Conservation (phyloP, 192 early-diverging fungal genomes). For the Rhizophagus sp. region DNA sequence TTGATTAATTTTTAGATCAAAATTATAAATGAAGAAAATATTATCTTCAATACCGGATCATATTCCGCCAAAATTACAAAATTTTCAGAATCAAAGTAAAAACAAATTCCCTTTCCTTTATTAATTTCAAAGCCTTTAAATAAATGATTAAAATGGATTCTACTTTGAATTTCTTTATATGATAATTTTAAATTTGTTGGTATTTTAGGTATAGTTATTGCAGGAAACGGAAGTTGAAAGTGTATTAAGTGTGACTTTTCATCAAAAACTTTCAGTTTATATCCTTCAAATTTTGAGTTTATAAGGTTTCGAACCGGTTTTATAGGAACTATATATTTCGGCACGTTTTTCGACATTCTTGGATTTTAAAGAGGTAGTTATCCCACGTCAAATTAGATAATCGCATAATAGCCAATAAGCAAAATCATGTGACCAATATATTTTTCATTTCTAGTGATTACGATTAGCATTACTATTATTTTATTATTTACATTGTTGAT, state of each 20-base stretch:
- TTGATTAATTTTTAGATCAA: too few relatives aligned
- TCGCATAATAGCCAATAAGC: too few relatives aligned
- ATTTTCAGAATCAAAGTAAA: slow-evolving; percentile 43
- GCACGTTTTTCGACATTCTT: too few relatives aligned
- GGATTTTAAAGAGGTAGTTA: too few relatives aligned
- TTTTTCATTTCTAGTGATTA: too few relatives aligned
- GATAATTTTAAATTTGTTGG: slow-evolving; percentile 52
- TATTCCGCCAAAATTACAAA: slow-evolving; percentile 38
- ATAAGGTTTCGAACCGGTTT: slow-evolving; percentile 33
- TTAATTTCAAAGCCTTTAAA: slow-evolving; percentile 43
- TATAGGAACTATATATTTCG: neutral
- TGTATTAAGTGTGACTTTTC: slow-evolving; percentile 32
- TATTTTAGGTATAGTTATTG: slow-evolving; percentile 41
- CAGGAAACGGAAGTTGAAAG: slow-evolving; percentile 35
- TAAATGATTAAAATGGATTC: slow-evolving; percentile 69
- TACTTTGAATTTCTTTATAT: slow-evolving; percentile 62
- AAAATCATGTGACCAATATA: too few relatives aligned
- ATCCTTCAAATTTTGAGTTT: slow-evolving; percentile 72
- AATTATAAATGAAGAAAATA: neutral
- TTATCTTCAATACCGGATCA: slow-evolving; percentile 35
- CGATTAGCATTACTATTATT: too few relatives aligned
- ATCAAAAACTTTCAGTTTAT: slow-evolving; percentile 63
- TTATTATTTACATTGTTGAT: too few relatives aligned
- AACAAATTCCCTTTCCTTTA: slow-evolving; percentile 28
- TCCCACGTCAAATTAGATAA: too few relatives aligned